Conservation (phyloP, 805 yeast species). For the Martiniozyma abietophila region DNA sequence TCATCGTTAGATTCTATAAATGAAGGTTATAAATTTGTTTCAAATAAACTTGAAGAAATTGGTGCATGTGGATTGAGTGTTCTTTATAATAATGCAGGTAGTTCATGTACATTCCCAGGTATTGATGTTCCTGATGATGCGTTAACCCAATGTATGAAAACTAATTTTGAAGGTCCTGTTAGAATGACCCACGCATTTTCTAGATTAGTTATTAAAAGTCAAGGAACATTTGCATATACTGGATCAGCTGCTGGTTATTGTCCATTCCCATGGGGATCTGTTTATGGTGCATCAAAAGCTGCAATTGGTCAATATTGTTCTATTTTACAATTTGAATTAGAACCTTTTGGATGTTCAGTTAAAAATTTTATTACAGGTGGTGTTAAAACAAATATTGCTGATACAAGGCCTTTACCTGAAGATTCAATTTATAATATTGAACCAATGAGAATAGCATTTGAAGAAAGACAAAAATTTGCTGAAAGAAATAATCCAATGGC, state of each 20-base stretch:
- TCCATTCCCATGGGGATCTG: slow-evolving; percentile 63
- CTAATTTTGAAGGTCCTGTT: slow-evolving; percentile 64
- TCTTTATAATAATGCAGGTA: slow-evolving; percentile 58
- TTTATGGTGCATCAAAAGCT: slow-evolving; percentile 63
- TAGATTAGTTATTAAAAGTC: slow-evolving; percentile 38
- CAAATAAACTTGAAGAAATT: slow-evolving; percentile 10
- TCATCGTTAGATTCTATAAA: slow-evolving; percentile 38
- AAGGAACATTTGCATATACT: slow-evolving; percentile 65
- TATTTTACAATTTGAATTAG: slow-evolving; percentile 54
- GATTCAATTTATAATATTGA: slow-evolving; percentile 43
- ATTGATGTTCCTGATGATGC: slow-evolving; percentile 47
- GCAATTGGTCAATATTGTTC: slow-evolving; percentile 68
- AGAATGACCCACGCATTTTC: slow-evolving; percentile 50
- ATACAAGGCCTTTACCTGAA: slow-evolving; percentile 49
- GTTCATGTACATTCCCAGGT: slow-evolving; percentile 59
- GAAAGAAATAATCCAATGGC: slow-evolving; percentile 48
- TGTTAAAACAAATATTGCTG: slow-evolving; percentile 62
- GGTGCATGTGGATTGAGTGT: slow-evolving; percentile 37
- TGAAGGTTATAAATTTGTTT: slow-evolving; percentile 34
- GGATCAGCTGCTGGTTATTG: slow-evolving; percentile 61
- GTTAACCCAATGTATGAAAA: slow-evolving; percentile 43
- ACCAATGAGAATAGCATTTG: slow-evolving; percentile 42
- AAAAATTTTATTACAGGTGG: slow-evolving; percentile 69
- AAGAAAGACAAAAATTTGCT: slow-evolving; percentile 49
- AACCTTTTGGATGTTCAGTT: slow-evolving; percentile 64